Evolutionary conservation across 2,329 filamentous ascomycete genomes (phyloP), one percentile per base, ranked within the genome.

Genomic region (Sarocladium strictum): DNA sequence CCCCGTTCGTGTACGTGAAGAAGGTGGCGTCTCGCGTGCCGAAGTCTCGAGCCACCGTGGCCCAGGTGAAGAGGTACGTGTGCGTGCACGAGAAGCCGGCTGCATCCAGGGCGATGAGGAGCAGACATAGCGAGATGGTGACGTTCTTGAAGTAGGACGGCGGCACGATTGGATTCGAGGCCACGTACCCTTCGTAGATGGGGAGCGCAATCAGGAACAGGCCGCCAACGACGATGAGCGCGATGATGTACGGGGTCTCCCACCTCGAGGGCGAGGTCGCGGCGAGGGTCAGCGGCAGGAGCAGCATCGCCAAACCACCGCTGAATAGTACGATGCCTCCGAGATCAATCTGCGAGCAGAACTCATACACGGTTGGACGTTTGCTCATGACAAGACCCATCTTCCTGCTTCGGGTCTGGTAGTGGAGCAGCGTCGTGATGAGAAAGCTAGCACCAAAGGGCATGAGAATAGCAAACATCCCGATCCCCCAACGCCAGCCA

Each of bases 61-160:
- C 40, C 40, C 40, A 45, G 3, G 40, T 45, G 19, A 23, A 45
- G n/a, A 45, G 40, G 15, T 45, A 45, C 17, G 40, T 45, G 40
- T 45, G 40, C 14, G 40, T 45, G 40, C 40, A 45, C 15, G 40
- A 45, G 23, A 45, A 45, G 40, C 40, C 40, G 24, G 40, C 40
- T 23, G 40, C 40, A 19, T 45, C 40, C 40, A 45, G 40, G 19
- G 40, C 40, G 40, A 45, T 45, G 23, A 45, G 40, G 40, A 45
- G 40, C 40, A 45, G n/a, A 24, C 40, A 45, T 5, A 45, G 40
- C 21, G 19, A 45, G 21, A 45, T 45, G 5, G 40, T 45, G 40
- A 45, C 19, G 40, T 45, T 45, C 23, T 45, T 45, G 40, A 45
- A 45, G 40, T 45, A 45, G 40, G 40, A 45, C 23, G 40, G 40